Evolutionary conservation across 2,329 filamentous ascomycete genomes (phyloP), one percentile per base, ranked within the genome.

Genomic region (Tympanopsis confertula): DNA sequence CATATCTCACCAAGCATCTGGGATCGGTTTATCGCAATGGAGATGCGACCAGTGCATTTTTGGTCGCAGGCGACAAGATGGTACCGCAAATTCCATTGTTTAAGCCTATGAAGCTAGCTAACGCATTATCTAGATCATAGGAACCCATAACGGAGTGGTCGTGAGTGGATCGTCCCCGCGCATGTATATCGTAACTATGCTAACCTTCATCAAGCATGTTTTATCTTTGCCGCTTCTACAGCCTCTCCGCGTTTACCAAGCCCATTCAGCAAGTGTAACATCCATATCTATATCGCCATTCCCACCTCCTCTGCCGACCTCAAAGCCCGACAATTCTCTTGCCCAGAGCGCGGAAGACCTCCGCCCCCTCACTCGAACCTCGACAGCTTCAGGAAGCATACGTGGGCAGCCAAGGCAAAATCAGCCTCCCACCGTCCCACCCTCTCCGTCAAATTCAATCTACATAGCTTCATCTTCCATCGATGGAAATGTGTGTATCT

Each of bases 121-220:
- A 52, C 44, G 46, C 44, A 46, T 51, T 48, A 41, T 45, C 36
- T 61, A 76, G 71, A 65, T 80, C 35, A 61, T 79, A 47, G 76
- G 76, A 43, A 79, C 76, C 18, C 76, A 80, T 53, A 78, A 78
- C 56, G 76, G 76, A 42, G 78, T 74, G 49, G 72, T 80, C 43
- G 71, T 74, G 58, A 58, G 70, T 58, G 35, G 20, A 19, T 24
- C 10, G 37, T 35, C 30, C 13, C 36, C 28, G 44, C 75, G 71
- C 73, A 80, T 61, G 66, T 76, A 38, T 56, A 35, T 29, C 18
- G 30, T 36, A 18, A 37, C 35, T 18, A 20, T 12, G 20, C 20
- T 33, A 26, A 40, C 42, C 10, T 37, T 35, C 30, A 13, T 37
- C 28, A 44, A 76, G 71, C 73, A 80, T 61, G 66, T 76, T 38